Base-by-base conservation (phyloP, 208 protist species). In the Trichomonas gallinae region DNA sequence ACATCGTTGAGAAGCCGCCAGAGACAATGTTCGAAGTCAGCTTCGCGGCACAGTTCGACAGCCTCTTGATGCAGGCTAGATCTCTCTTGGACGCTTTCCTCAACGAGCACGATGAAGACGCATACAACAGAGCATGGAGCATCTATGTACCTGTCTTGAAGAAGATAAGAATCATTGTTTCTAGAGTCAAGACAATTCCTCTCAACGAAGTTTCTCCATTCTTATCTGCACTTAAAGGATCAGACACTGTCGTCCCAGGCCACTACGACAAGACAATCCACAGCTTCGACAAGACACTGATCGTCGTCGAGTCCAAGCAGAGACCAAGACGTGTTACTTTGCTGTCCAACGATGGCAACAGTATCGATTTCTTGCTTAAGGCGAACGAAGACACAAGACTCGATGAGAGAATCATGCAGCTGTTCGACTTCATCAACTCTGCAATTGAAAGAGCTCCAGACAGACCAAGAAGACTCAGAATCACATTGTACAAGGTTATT, bases 341-440 rank as follows among this genome's bases (percentile, higher is more conserved):
- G 38, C 11, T 4, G 2, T 34, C 63, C 23, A 42, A 31, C 9
- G 82, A 97, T 58, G 96, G 96, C 3, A 63, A 63, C 15, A 38
- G 11, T 0, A 96, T 96, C 46, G 15, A 38, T 40, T 97, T 96
- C 46, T 36, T 97, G 6, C 38, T 97, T 4, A 97, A 97, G 46
- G 42, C 88, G 1, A 82, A 81, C 63, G 96, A 97, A 81, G 96
- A 97, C 48, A 63, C 96, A 42, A 34, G 96, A 87, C 31, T 97
- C 0, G 96, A 97, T 97, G 49, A 97, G 46, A 83, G 96, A 45
- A 40, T 97, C 21, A 83, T 97, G 72, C 96, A 97, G 26, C 17
- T 97, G 17, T 83, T 87, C 40, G 31, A 44, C 38, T 89, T 96
- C 44, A 96, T 93, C 23, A 97, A 40, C 36, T 31, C 23, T 8